These are phyloP conservation scores for Fusarium sublunatum DNA, from an alignment of 2,329 filamentous ascomycete species.

Conservation along the genomic window DNA sequence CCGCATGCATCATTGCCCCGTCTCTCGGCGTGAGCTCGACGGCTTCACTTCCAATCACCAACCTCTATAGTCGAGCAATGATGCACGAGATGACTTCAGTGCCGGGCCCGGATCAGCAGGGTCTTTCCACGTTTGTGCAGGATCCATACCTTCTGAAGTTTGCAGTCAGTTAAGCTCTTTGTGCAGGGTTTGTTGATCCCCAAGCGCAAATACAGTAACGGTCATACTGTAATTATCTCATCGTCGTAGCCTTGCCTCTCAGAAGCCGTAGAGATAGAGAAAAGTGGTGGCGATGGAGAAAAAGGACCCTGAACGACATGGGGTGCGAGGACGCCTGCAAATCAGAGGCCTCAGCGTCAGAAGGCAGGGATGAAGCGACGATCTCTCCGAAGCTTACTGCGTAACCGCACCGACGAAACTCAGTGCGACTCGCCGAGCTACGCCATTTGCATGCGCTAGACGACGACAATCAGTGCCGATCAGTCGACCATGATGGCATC, in stretches of 20 bases:
- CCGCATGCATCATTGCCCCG: conserved; percentile 32
- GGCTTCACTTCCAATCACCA: conserved; percentile 19
- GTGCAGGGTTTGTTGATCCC: conserved; percentile 19
- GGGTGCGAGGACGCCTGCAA: conserved; percentile 9
- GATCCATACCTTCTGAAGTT: conserved; percentile 10
- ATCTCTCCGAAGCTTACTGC: conserved; percentile 36
- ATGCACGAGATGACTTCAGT: conserved; percentile 40
- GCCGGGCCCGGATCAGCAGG: conserved; percentile 42
- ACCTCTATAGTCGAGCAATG: conserved; percentile 13
- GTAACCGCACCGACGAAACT: conserved; percentile 19
- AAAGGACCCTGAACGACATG: conserved; percentile 43
- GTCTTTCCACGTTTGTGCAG: conserved; percentile 35
- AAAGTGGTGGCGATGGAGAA: conserved; percentile 24
- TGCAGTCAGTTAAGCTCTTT: conserved; percentile 22
- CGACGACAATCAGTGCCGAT: conserved; percentile 44
- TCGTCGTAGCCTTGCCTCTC: conserved; percentile 27
- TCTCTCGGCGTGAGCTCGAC: conserved; percentile 25
- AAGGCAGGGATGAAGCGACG: conserved; percentile 24
- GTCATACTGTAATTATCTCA: conserved; percentile 33
- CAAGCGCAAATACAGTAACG: conserved; percentile 21
- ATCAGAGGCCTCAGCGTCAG: conserved; percentile 25
- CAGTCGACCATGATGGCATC: conserved; percentile 27
- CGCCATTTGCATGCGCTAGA: conserved; percentile 44
- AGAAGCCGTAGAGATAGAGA: not conserved
- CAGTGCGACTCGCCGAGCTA: conserved; percentile 30